phyloP scores from a whole-genome alignment of 345 rosid species.

The Lenwebbia sp. region DNA sequence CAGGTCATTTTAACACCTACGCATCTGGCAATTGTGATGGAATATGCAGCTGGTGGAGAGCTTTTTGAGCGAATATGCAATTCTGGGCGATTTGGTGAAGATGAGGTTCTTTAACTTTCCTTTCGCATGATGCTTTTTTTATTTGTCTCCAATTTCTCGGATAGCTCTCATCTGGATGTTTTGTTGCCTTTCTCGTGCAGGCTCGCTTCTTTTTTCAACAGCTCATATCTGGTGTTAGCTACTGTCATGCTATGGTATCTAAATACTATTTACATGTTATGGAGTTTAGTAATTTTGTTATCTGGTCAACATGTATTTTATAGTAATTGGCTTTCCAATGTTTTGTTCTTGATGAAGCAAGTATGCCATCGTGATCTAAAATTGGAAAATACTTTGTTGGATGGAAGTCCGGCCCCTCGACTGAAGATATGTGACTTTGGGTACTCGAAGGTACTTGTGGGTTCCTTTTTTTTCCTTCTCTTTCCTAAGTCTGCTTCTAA shows the following conservation, averaged over 20 bases:
- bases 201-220: slow-evolving; percentile 98
- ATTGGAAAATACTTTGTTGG: slow-evolving; percentile 85
- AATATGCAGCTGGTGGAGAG: slow-evolving; percentile 94
- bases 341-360: slow-evolving; percentile 49
- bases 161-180: neutral
- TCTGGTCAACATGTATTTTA: neutral
- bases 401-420: slow-evolving; percentile 91
- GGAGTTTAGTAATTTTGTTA: neutral
- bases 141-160: neutral
- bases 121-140: neutral
- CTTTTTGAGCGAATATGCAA: slow-evolving; percentile 81
- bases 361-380: slow-evolving; percentile 90
- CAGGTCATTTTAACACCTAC: slow-evolving; percentile 88
- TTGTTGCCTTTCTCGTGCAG: slow-evolving; percentile 20
- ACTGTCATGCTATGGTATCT: slow-evolving; percentile 89
- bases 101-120: slow-evolving; percentile 45
- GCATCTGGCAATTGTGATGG: slow-evolving; percentile 95
- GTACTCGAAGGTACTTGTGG: slow-evolving; percentile 71
- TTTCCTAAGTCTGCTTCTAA: neutral
- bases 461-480: neutral
- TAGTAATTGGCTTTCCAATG: neutral
- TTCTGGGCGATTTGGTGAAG: slow-evolving; percentile 82
- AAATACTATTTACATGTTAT: neutral
- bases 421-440: slow-evolving; percentile 95
- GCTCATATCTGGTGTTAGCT: slow-evolving; percentile 92